A percentile compares a stretch with the other conserved stretches of the same genome.
Conservation (phyloP, 2,329 filamentous ascomycete species). For the Fusarium luffae region DNA sequence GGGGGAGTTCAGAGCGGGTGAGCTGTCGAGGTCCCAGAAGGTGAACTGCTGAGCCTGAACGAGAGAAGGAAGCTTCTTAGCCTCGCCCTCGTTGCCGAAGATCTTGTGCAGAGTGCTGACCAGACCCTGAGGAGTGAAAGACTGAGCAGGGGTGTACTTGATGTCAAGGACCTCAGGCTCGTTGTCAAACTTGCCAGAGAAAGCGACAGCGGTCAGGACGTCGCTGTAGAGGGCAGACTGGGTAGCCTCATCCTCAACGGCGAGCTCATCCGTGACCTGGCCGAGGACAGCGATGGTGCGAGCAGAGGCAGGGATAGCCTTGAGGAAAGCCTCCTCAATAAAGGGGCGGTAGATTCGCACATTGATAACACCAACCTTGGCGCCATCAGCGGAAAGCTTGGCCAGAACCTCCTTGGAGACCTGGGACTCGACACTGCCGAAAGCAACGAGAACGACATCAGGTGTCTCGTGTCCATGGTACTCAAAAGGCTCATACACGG, state of each 20-base stretch:
- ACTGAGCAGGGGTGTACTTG: slow-evolving; percentile 83
- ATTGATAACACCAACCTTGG: slow-evolving; percentile 86
- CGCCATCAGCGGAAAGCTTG: slow-evolving; percentile 76
- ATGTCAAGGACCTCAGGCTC: slow-evolving; percentile 78
- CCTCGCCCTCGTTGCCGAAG: slow-evolving; percentile 65
- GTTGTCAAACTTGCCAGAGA: slow-evolving; percentile 74
- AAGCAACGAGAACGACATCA: slow-evolving; percentile 87
- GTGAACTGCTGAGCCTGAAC: slow-evolving; percentile 82
- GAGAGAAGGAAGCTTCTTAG: slow-evolving; percentile 55
- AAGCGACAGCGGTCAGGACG: slow-evolving; percentile 85
- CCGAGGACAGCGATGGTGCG: slow-evolving; percentile 86
- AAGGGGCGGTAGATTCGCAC: slow-evolving; percentile 96
- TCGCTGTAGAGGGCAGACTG: slow-evolving; percentile 94
- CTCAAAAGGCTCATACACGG: slow-evolving; percentile 92
- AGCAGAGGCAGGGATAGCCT: slow-evolving; percentile 78
- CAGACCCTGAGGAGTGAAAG: slow-evolving; percentile 66
- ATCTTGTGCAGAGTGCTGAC: slow-evolving; percentile 62
- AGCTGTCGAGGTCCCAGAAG: slow-evolving; percentile 92
- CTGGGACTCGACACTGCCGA: slow-evolving; percentile 91
- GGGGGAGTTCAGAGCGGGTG: slow-evolving; percentile 73
- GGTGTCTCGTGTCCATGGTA: slow-evolving; percentile 86
- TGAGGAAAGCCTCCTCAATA: slow-evolving; percentile 91
- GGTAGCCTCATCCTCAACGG: slow-evolving; percentile 77
- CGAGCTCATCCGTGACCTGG: slow-evolving; percentile 80
- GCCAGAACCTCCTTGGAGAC: slow-evolving; percentile 83